Evolutionary conservation across 768 basidiomycete species (phyloP).

Genomic region (Mrakia hoshinonis): DNA sequence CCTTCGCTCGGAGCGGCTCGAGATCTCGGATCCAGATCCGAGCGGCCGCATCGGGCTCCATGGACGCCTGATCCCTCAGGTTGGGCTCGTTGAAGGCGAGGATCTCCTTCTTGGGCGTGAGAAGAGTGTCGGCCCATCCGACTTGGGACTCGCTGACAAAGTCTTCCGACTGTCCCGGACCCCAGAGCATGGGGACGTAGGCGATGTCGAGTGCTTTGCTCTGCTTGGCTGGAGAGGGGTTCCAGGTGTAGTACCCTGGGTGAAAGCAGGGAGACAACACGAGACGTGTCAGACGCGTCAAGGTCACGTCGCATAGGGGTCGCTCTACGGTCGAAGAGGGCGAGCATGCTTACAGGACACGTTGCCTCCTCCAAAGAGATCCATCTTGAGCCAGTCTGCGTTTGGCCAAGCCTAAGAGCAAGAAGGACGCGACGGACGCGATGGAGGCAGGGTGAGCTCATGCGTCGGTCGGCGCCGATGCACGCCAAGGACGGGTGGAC

Average conservation of each 20-base stretch:
- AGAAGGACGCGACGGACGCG: too few species aligned
- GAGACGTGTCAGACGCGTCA: neutral
- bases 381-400: slow-evolving; percentile 5
- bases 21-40: neutral
- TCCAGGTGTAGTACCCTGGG: slow-evolving; percentile 5
- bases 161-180: neutral
- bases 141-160: neutral
- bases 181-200: neutral
- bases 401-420: slow-evolving; percentile 1
- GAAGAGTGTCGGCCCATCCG: neutral
- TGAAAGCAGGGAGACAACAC: neutral
- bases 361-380: neutral
- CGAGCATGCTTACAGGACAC: neutral
- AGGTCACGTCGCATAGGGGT: too few species aligned
- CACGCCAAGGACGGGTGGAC: too few species aligned
- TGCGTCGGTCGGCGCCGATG: too few species aligned
- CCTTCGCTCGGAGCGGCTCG: neutral
- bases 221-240: neutral
- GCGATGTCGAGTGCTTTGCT: neutral
- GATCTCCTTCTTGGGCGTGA: neutral
- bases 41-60: neutral
- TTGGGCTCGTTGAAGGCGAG: neutral
- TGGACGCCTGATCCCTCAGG: neutral
- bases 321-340: too few species aligned
- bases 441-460: too few species aligned